Conservation (phyloP, 2,329 filamentous ascomycete species). For the Cordyceps sp. region DNA sequence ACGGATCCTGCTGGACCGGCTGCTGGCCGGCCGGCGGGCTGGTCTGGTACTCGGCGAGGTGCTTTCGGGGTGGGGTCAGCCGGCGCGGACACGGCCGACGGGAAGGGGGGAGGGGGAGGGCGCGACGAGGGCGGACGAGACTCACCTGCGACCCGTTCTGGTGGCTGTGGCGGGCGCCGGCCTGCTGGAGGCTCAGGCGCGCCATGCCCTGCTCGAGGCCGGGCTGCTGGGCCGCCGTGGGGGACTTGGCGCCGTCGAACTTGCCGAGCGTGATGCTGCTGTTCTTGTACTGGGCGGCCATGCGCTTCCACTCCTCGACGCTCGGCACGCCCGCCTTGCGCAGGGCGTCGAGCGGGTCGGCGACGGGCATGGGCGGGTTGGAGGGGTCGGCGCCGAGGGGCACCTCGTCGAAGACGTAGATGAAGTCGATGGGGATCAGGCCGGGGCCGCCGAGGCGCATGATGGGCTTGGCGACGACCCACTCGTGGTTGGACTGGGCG, state of each 20-base stretch:
- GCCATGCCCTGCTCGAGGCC: constrained; percentile 53
- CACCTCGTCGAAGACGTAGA: constrained; percentile 75
- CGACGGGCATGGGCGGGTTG: constrained; percentile 66
- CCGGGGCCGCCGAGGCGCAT: constrained; percentile 89
- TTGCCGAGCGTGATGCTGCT: constrained; percentile 94
- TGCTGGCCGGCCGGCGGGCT: constrained; percentile 5
- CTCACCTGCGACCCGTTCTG: constrained; percentile 13
- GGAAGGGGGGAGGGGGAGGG: not conserved
- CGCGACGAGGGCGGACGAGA: not conserved
- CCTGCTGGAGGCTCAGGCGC: constrained; percentile 53
- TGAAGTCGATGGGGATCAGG: constrained; percentile 88
- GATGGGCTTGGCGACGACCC: constrained; percentile 99
- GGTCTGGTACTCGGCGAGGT: not conserved
- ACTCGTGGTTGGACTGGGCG: constrained; percentile 94
- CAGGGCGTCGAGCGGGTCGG: constrained; percentile 73
- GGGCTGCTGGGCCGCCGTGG: constrained; percentile 20
- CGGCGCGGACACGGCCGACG: not conserved
- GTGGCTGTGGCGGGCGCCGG: constrained; percentile 9
- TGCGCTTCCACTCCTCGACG: constrained; percentile 99
- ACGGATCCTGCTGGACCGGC: constrained; percentile 18
- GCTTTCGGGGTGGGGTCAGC: not conserved
- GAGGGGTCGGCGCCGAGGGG: constrained; percentile 47
- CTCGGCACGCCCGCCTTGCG: constrained; percentile 76
- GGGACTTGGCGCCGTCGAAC: constrained; percentile 45
- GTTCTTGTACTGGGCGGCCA: constrained; percentile 98